phyloP scores from a whole-genome alignment of 108 stramenopile genomes.

The Nannochloropsis granulata region DNA sequence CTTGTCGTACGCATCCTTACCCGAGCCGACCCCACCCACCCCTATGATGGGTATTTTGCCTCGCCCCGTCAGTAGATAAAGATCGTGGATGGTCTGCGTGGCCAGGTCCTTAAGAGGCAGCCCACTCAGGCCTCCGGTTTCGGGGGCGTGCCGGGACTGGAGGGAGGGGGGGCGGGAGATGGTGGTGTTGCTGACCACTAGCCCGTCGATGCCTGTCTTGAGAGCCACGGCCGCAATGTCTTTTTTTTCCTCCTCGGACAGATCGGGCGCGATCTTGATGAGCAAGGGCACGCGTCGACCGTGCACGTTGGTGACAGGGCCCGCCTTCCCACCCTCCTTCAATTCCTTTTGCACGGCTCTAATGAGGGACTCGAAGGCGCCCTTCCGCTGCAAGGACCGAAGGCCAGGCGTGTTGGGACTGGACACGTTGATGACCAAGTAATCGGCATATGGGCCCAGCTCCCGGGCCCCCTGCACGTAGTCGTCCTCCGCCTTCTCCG shows the following conservation, averaged over 20 bases:
- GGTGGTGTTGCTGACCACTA: slow-evolving; percentile 83
- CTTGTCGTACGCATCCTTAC: slow-evolving; percentile 74
- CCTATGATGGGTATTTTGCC: slow-evolving; percentile 77
- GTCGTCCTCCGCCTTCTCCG: slow-evolving; percentile 40
- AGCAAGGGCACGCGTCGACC: slow-evolving; percentile 46
- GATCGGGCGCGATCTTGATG: slow-evolving; percentile 86
- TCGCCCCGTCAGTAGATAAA: slow-evolving; percentile 53
- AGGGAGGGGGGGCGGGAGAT: slow-evolving; percentile 48
- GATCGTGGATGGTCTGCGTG: slow-evolving; percentile 59
- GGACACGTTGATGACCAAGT: slow-evolving; percentile 73
- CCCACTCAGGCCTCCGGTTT: slow-evolving; percentile 77
- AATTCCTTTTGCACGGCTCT: slow-evolving; percentile 42
- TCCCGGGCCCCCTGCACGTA: slow-evolving; percentile 55
- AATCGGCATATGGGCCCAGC: slow-evolving; percentile 74
- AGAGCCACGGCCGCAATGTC: slow-evolving; percentile 54
- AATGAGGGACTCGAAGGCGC: slow-evolving; percentile 48
- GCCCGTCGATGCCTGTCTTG: slow-evolving; percentile 58
- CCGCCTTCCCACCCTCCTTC: background rate
- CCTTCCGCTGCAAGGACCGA: slow-evolving; percentile 54
- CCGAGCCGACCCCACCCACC: slow-evolving; percentile 74
- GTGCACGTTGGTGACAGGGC: background rate
- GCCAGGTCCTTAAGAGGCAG: slow-evolving; percentile 54
- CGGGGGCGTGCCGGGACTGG: slow-evolving; percentile 35
- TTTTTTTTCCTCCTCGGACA: slow-evolving; percentile 50
- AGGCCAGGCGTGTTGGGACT: slow-evolving; percentile 86